Evolutionary conservation across 2,329 filamentous ascomycete species (phyloP), one percentile per base, ranked within the genome.

Genomic region (Hymenotorrendiella dingleyae): DNA sequence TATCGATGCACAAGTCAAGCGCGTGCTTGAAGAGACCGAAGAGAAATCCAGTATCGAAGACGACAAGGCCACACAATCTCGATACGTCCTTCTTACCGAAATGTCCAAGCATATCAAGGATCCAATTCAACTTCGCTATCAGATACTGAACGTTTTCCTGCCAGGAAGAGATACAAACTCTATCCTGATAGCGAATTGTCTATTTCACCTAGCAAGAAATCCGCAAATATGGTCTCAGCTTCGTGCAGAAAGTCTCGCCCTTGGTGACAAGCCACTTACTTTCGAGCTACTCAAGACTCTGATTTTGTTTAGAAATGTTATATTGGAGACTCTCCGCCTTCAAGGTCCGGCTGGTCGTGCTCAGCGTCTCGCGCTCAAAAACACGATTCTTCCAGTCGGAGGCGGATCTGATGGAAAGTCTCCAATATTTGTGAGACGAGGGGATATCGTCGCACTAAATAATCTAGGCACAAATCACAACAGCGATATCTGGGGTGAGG

Each of bases 401-500:
- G 21, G 34, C 17, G 21, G 21, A 3, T 17, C 21, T 22, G 11
- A 16, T 20, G 33, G 33, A 3, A 10, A 23, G 10, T 36, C 34
- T 7, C 34, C 34, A 9, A 36, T 26, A 3, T 36, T 23, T 3
- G 21, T 36, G 9, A 11, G 19, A 5, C 8, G 16, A 26, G 20
- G 34, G 14, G 28, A 4, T 5, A 17, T 38, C 1, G n/a, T 38
- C 4, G 23, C 16, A 17, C 16, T 38, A 12, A 19, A 27, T 19
- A 12, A 27, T 12, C 28, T 12, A n/a, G 14, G 9, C 12, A 3
- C 61, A 20, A 51, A 58, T 20, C 44, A 54, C 3, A 47, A 55
- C 9, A 55, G 50, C 3, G 72, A 75, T 39, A 82, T 88, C 55
- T 89, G 84, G 84, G 84, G 84, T 1, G 57, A 71, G 0, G 80